A percentile compares a stretch with the other conserved stretches of the same genome.
phyloP scores from a whole-genome alignment of 306 rosid genomes.

The Fragaria iinumae region DNA sequence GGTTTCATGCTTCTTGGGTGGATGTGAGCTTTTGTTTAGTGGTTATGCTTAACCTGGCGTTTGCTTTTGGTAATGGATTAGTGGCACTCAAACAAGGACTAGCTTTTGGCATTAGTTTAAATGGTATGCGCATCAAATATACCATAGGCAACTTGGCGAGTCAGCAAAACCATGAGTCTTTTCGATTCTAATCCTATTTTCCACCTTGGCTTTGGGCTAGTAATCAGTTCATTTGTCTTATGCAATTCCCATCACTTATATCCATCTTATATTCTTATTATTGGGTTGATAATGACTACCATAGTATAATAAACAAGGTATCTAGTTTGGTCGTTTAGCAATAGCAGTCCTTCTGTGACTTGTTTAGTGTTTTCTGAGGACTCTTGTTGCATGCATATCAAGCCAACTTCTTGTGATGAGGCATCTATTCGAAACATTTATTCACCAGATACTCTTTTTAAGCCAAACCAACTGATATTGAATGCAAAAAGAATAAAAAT shows the following conservation, averaged over 20 bases:
- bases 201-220: background rate
- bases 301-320: background rate
- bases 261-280: background rate
- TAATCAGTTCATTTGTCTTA: background rate
- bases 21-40: background rate
- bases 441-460: background rate
- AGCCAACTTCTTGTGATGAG: background rate
- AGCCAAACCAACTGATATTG: background rate
- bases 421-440: background rate
- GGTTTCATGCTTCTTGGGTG: background rate
- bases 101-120: background rate
- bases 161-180: background rate
- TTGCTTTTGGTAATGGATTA: constrained; percentile 1
- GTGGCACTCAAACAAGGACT: background rate
- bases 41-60: background rate
- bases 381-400: background rate
- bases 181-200: background rate
- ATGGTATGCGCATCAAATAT: background rate
- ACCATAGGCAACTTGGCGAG: background rate
- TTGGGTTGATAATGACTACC: background rate
- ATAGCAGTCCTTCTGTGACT: background rate
- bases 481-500: background rate
- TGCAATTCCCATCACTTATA: background rate
- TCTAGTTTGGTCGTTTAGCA: background rate
- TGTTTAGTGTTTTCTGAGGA: background rate